A percentile compares a stretch with the other conserved stretches of the same genome.
phyloP scores from a whole-genome alignment of 371 early-diverging fungal genomes.

The Saksenaea vasiformis region DNA sequence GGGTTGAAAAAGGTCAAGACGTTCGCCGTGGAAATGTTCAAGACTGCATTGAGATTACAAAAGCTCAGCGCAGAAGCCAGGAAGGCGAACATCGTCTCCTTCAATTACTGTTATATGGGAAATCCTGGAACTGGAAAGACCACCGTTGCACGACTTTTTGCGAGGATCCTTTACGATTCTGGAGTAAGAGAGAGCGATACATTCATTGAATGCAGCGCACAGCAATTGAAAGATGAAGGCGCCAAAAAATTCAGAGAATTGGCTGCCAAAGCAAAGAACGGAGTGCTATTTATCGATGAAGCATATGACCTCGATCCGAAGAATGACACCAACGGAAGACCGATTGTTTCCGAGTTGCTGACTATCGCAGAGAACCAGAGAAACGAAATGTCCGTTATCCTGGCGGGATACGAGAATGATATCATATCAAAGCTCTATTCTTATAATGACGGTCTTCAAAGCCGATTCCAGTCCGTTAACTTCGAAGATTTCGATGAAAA shows the following conservation, averaged over 20 bases:
- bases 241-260: not conserved
- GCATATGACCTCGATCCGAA: not conserved
- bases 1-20: not conserved
- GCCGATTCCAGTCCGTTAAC: not conserved
- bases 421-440: not conserved
- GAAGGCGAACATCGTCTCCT: not conserved
- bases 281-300: not conserved
- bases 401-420: not conserved
- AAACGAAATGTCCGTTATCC: not conserved
- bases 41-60: not conserved
- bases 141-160: not conserved
- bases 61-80: not conserved
- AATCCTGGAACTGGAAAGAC: slow-evolving; percentile 1
- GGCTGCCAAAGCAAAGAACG: not conserved
- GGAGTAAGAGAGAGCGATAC: not conserved
- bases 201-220: not conserved
- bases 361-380: not conserved
- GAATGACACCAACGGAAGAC: not conserved
- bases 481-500: not conserved
- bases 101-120: not conserved
- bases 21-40: not conserved
- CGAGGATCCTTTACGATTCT: not conserved
- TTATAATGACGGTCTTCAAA: not conserved
- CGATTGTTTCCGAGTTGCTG: not conserved
- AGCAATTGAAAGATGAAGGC: not conserved